phyloP scores from a whole-genome alignment of 225 moss, liverwort and hornwort species.

The Takakia lepidozioides region DNA sequence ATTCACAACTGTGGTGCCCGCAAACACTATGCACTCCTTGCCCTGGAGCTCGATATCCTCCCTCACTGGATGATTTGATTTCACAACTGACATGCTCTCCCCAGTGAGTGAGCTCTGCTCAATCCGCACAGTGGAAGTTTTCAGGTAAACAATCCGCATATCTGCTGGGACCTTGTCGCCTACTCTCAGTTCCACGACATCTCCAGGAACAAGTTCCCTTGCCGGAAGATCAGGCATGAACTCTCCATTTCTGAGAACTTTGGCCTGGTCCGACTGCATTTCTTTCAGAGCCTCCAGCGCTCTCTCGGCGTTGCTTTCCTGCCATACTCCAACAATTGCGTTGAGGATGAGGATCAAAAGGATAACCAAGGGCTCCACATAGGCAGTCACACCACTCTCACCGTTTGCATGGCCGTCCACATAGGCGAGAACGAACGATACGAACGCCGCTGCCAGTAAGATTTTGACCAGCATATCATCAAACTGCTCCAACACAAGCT shows the following conservation, averaged over 20 bases:
- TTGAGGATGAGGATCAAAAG: constrained; percentile 85
- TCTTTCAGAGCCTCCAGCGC: constrained; percentile 85
- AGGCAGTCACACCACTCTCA: constrained; percentile 58
- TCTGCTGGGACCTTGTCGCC: constrained; percentile 98
- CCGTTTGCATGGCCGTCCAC: constrained; percentile 51
- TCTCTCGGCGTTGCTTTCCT: constrained; percentile 92
- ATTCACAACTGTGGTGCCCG: constrained; percentile 82
- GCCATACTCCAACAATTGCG: constrained; percentile 96
- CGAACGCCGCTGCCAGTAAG: constrained; percentile 64
- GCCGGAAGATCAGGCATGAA: constrained; percentile 62
- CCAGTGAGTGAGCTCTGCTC: constrained; percentile 96
- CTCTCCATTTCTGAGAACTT: constrained; percentile 48
- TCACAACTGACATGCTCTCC: constrained; percentile 87
- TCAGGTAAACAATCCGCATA: constrained; percentile 71
- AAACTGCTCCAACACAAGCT: constrained; percentile 92
- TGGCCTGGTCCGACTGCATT: constrained; percentile 94
- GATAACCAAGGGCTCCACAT: constrained; percentile 89
- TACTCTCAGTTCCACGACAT: constrained; percentile 82
- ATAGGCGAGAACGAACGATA: constrained; percentile 73
- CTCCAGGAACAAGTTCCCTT: constrained; percentile 87
- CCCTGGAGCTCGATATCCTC: constrained; percentile 86
- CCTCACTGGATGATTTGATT: constrained; percentile 50
- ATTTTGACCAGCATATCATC: constrained; percentile 94
- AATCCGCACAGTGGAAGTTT: constrained; percentile 72
- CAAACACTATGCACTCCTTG: constrained; percentile 77